Conservation (phyloP, 176 grass and related monocot genomes). For the Phyllostachys edulis region DNA sequence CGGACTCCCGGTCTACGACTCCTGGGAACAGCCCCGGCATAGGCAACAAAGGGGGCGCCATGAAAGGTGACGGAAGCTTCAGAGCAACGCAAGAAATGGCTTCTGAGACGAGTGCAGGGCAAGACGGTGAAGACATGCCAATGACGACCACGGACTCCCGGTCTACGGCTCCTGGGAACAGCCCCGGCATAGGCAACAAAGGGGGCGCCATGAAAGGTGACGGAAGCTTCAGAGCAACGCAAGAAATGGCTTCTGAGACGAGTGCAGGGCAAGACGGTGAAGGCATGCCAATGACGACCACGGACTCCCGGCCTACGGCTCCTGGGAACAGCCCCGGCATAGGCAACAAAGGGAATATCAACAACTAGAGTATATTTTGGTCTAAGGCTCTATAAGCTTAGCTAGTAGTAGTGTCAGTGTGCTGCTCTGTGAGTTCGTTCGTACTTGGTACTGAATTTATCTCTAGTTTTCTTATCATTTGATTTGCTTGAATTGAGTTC, state of each 20-base stretch:
- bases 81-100: too few species aligned
- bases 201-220: too few species aligned
- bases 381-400: neutral
- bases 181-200: too few species aligned
- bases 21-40: too few species aligned
- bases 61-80: too few species aligned
- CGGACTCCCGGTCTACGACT: too few species aligned
- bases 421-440: slow-evolving; percentile 4
- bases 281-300: slow-evolving; percentile 31
- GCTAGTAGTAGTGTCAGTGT: neutral
- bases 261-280: neutral
- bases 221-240: too few species aligned
- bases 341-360: slow-evolving; percentile 36
- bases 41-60: too few species aligned
- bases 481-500: neutral
- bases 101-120: too few species aligned
- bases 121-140: too few species aligned
- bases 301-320: slow-evolving; percentile 33
- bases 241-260: neutral
- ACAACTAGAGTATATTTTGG: slow-evolving; percentile 34
- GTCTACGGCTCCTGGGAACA: too few species aligned
- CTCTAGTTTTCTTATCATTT: slow-evolving; percentile 20
- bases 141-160: too few species aligned
- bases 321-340: slow-evolving; percentile 56
- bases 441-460: neutral